Percentiles rank a stretch among this genome's conserved stretches.
Evolutionary conservation across 768 basidiomycete species (phyloP).

Genomic region (Trametes villosa): DNA sequence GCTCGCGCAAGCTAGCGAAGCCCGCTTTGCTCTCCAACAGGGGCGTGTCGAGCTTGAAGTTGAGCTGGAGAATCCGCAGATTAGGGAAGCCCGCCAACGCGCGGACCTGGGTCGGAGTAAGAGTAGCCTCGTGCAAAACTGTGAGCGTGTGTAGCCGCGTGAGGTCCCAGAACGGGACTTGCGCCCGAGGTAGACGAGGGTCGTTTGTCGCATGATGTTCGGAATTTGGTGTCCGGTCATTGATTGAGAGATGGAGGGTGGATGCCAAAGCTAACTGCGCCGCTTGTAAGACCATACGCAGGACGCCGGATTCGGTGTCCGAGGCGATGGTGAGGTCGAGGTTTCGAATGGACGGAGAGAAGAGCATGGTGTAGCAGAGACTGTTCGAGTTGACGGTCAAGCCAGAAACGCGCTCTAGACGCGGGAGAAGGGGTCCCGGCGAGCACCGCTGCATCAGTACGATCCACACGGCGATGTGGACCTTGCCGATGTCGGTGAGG

Average conservation of each 20-base stretch:
- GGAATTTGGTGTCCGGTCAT: neutral
- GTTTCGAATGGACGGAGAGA: neutral
- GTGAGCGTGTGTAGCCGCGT: neutral
- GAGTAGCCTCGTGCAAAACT: neutral
- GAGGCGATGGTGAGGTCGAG: neutral
- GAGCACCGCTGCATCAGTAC: neutral
- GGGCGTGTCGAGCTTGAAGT: neutral
- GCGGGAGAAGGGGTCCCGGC: neutral
- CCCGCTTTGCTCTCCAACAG: neutral
- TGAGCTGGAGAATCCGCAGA: neutral
- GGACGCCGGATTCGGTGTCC: neutral
- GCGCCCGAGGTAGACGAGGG: too few species aligned
- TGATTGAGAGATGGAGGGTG: neutral
- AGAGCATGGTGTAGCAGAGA: conserved; percentile 2
- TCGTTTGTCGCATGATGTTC: neutral
- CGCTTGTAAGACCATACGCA: neutral
- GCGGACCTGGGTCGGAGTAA: neutral
- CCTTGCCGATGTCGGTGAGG: neutral
- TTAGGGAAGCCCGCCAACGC: neutral
- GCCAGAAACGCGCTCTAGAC: neutral
- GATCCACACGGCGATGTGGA: neutral
- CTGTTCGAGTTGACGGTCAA: neutral
- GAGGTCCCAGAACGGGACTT: neutral
- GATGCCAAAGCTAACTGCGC: neutral
- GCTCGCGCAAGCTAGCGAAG: neutral